phyloP scores from a whole-genome alignment of 2,329 filamentous ascomycete species.

The Periconia macrospinosa region DNA sequence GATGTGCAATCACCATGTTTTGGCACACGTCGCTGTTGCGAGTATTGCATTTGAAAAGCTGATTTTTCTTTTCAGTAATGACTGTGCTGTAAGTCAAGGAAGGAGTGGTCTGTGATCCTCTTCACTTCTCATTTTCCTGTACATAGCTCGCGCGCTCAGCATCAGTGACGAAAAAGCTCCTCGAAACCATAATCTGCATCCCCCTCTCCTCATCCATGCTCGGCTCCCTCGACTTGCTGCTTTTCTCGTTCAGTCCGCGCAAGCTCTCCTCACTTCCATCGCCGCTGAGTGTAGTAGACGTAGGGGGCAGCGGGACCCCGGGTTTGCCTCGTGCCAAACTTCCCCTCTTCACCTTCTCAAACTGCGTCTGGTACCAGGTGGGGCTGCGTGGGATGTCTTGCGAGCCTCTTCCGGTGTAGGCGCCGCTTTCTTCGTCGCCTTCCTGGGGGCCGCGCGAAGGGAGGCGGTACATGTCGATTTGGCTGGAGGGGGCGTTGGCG shows the following conservation, averaged over 20 bases:
- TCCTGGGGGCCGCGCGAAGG: slow-evolving; percentile 6
- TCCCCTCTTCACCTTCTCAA: slow-evolving; percentile 3
- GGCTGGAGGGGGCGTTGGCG: slow-evolving; percentile 1
- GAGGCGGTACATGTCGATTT: slow-evolving; percentile 23
- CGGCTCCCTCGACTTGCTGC: slow-evolving; percentile 7
- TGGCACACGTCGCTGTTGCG: no score
- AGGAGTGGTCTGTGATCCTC: no score
- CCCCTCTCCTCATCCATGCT: slow-evolving; percentile 16
- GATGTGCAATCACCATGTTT: no score
- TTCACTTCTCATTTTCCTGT: background rate
- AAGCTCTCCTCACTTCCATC: slow-evolving; percentile 29
- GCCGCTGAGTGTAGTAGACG: slow-evolving; percentile 1
- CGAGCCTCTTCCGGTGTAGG: slow-evolving; percentile 4
- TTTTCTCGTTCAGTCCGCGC: slow-evolving; percentile 6
- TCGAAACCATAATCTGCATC: slow-evolving; percentile 35
- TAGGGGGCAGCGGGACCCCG: background rate
- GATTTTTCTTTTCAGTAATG: background rate
- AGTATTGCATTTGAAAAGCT: background rate
- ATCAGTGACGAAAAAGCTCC: slow-evolving; percentile 34
- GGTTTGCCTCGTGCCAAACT: background rate
- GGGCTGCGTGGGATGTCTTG: slow-evolving; percentile 1
- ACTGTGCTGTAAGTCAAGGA: background rate
- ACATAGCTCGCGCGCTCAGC: slow-evolving; percentile 18
- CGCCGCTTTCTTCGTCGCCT: slow-evolving; percentile 16
- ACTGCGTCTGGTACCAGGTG: slow-evolving; percentile 13